phyloP scores from a whole-genome alignment of 345 rosid genomes.

The Eucalyptus shirleyi region DNA sequence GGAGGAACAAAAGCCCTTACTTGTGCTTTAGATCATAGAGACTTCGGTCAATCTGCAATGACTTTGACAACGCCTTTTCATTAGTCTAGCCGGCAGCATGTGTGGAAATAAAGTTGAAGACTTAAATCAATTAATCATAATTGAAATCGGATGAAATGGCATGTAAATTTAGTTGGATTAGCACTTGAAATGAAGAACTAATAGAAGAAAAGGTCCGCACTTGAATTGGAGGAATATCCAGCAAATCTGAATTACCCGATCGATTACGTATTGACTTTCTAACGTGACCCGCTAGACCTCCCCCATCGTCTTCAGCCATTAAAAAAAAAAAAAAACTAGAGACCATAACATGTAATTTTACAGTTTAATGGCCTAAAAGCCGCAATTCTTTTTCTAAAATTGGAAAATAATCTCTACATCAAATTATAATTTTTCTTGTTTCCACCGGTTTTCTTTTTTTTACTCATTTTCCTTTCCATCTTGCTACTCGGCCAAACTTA shows the following conservation, averaged over 20 bases:
- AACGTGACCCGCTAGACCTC: background rate
- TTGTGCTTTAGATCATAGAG: background rate
- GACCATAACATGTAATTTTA: background rate
- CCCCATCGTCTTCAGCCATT: background rate
- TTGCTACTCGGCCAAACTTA: too few relatives aligned
- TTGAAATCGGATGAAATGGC: background rate
- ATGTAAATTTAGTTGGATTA: background rate
- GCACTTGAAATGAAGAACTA: slow-evolving; percentile 1
- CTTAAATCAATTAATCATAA: background rate
- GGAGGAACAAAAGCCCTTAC: background rate
- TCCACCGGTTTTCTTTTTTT: background rate
- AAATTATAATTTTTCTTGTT: background rate
- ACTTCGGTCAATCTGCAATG: background rate
- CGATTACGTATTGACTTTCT: background rate
- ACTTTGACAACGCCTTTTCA: background rate
- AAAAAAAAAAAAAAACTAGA: background rate
- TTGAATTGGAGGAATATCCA: background rate
- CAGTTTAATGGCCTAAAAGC: background rate
- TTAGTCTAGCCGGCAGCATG: background rate
- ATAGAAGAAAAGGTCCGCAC: background rate
- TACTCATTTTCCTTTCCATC: too few relatives aligned
- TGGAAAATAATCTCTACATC: background rate
- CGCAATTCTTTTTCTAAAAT: background rate
- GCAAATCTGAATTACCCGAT: background rate
- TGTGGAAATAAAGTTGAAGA: background rate